A percentile compares a stretch with the other conserved stretches of the same genome.
Conservation (phyloP, 495 filamentous ascomycete species). For the Elasticomyces elasticus region DNA sequence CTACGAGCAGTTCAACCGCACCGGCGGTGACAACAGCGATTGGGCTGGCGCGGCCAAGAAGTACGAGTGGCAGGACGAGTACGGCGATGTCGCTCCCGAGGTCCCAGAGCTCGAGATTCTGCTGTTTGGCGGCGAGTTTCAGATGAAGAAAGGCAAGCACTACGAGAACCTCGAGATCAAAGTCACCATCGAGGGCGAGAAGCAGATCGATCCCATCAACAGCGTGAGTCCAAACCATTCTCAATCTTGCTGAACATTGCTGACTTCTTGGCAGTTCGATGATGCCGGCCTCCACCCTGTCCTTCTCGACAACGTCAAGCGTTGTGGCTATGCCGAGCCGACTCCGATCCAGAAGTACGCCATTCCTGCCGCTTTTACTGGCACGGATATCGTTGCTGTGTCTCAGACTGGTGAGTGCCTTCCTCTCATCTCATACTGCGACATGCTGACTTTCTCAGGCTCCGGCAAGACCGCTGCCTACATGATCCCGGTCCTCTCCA, state of each 20-base stretch:
- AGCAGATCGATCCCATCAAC: conserved; percentile 43
- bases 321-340: conserved; percentile 55
- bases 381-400: conserved; percentile 72
- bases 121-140: conserved; percentile 53
- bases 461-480: conserved; percentile 95
- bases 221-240: conserved; percentile 29
- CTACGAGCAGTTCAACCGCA: conserved; percentile 12
- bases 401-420: conserved; percentile 74
- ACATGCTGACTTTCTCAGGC: conserved; percentile 41
- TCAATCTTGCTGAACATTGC: background rate
- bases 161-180: conserved; percentile 41
- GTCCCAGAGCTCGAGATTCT: conserved; percentile 56
- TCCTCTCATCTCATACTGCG: background rate
- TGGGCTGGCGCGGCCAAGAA: conserved; percentile 35
- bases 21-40: conserved; percentile 5
- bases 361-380: conserved; percentile 62
- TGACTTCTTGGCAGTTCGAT: conserved; percentile 43
- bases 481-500: conserved; percentile 76
- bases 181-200: conserved; percentile 49
- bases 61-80: conserved; percentile 81
- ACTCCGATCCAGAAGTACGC: conserved; percentile 82
- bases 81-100: conserved; percentile 71
- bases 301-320: conserved; percentile 65
- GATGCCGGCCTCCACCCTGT: conserved; percentile 77
- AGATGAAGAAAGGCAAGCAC: conserved; percentile 36